phyloP scores from a whole-genome alignment of 495 filamentous ascomycete species.

The Hyphodiscus hymeniophilus region DNA sequence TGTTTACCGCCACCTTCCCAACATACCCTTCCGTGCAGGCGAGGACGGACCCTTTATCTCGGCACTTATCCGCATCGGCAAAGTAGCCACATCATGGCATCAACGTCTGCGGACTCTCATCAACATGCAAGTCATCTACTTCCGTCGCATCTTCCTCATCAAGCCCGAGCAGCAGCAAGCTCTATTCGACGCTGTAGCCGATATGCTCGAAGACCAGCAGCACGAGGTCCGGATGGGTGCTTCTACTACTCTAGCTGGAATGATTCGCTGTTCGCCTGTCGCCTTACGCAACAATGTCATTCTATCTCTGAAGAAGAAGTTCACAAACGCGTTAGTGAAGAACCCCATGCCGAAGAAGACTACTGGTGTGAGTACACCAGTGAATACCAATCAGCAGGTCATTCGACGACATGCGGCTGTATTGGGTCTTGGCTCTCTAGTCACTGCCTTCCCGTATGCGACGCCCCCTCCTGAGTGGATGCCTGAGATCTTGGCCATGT shows the following conservation, averaged over 20 bases:
- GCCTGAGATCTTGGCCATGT: constrained; percentile 79
- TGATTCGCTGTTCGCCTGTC: constrained; percentile 95
- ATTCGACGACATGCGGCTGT: constrained; percentile 85
- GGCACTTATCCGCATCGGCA: constrained; percentile 82
- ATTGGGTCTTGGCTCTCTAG: constrained; percentile 79
- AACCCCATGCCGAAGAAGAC: constrained; percentile 82
- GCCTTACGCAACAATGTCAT: constrained; percentile 70
- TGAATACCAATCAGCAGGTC: constrained; percentile 69
- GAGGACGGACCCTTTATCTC: constrained; percentile 78
- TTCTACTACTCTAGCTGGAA: constrained; percentile 83
- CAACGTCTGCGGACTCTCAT: constrained; percentile 94
- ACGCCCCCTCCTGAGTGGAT: constrained; percentile 91
- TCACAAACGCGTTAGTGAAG: constrained; percentile 63
- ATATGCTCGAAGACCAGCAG: constrained; percentile 88
- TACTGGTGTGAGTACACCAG: constrained; percentile 52
- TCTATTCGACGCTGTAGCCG: constrained; percentile 82
- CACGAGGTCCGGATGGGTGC: constrained; percentile 94
- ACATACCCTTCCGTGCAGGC: constrained; percentile 84
- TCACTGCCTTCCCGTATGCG: constrained; percentile 95
- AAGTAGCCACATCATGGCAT: constrained; percentile 84
- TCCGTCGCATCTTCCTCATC: constrained; percentile 92
- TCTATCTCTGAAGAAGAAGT: constrained; percentile 63
- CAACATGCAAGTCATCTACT: constrained; percentile 99
- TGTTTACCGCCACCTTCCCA: constrained; percentile 93
- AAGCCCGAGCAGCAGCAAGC: constrained; percentile 63